Evolutionary conservation across 1,139 yeast genomes (phyloP).

Genomic region (Eremothecium cymbalariae): DNA sequence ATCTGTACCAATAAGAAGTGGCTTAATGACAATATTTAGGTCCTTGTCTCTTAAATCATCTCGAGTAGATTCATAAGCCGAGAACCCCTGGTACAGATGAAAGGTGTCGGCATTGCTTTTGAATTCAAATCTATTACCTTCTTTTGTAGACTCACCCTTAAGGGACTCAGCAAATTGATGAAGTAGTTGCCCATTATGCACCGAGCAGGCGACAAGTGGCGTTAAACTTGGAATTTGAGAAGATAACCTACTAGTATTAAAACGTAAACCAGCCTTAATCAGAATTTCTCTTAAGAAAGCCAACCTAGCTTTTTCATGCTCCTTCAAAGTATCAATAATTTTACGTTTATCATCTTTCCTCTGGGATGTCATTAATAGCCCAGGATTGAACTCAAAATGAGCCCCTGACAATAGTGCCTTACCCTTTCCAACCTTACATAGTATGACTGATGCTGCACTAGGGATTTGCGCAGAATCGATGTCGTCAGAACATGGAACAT

Average conservation of each 20-base stretch:
- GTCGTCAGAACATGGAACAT: constrained; percentile 35
- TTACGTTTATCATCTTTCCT: constrained; percentile 32
- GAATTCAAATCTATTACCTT: constrained; percentile 14
- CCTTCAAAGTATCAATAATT: constrained; percentile 37
- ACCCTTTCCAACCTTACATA: constrained; percentile 66
- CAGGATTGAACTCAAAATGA: constrained; percentile 80
- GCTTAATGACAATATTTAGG: constrained; percentile 48
- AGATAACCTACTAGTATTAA: constrained; percentile 37
- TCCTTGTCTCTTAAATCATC: constrained; percentile 35
- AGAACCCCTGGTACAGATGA: constrained; percentile 23
- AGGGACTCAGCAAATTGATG: constrained; percentile 15
- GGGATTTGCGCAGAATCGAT: constrained; percentile 25
- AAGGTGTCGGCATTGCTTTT: constrained; percentile 31
- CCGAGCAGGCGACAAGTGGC: constrained; percentile 37
- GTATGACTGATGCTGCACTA: constrained; percentile 54
- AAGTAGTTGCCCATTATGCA: constrained; percentile 37
- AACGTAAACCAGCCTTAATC: constrained; percentile 50
- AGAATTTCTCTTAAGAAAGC: constrained; percentile 51
- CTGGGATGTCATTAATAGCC: constrained; percentile 36
- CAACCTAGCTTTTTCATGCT: constrained; percentile 42
- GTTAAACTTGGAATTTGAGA: constrained; percentile 66
- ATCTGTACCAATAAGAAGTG: constrained; percentile 34
- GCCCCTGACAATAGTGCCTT: constrained; percentile 71
- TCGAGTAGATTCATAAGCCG: constrained; percentile 31
- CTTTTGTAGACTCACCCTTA: constrained; percentile 12